phyloP scores from a whole-genome alignment of 805 yeast species.

The Ogataea neopini region DNA sequence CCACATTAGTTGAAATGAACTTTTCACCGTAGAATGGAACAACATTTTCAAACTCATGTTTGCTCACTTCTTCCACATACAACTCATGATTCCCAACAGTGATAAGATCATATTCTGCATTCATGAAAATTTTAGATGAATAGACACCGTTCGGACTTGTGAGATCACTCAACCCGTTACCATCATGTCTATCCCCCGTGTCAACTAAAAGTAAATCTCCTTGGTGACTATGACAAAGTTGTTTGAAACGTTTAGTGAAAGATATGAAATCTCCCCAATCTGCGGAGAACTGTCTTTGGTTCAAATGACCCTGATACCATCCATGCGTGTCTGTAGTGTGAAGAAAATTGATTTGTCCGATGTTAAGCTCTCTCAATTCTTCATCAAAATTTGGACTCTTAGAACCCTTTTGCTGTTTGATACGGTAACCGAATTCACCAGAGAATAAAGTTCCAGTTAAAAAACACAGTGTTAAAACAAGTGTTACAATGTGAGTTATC shows the following conservation, averaged over 20 bases:
- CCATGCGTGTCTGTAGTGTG: conserved; percentile 98
- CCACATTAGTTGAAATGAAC: conserved; percentile 75
- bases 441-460: conserved; percentile 7
- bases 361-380: conserved; percentile 50
- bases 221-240: conserved; percentile 31
- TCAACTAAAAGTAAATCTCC: conserved; percentile 77
- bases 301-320: conserved; percentile 89
- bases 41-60: conserved; percentile 62
- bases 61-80: conserved; percentile 63
- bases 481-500: conserved; percentile 9
- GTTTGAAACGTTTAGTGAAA: conserved; percentile 55
- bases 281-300: conserved; percentile 74
- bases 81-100: conserved; percentile 93
- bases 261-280: conserved; percentile 93
- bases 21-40: conserved; percentile 60
- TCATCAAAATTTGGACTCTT: conserved; percentile 38
- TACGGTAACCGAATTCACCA: conserved; percentile 7
- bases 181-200: conserved; percentile 94
- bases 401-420: conserved; percentile 22
- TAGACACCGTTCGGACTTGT: conserved; percentile 69
- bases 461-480: conserved; percentile 9
- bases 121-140: conserved; percentile 63
- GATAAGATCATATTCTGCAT: conserved; percentile 70
- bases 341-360: conserved; percentile 79
- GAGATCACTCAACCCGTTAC: conserved; percentile 85